Base-by-base conservation (phyloP, 1,284 basidiomycete genomes). In the Heterobasidion parviporum region DNA sequence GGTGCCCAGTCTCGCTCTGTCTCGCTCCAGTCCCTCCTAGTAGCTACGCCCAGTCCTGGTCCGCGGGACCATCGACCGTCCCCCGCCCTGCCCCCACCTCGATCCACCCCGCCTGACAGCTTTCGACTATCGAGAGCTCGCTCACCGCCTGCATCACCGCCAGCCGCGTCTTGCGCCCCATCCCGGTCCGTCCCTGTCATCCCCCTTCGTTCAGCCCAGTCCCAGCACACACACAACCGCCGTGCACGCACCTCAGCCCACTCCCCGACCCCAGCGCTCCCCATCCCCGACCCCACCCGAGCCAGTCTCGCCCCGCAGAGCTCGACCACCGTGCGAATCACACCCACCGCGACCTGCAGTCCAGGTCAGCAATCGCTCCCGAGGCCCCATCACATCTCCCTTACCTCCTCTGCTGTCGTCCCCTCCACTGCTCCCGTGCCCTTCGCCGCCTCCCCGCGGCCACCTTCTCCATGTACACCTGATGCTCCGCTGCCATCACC, bases 71-170 rank as follows among this genome's bases (percentile, higher is more conserved):
- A 26, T 50, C 49, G 33, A 33, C 6, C 16, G 32, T 20, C 41
- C 44, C 45, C 38, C 38, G 38, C 38, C 3, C 46, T 43, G 55
- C 47, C 36, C 41, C 54, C 35, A 72, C 33, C 9, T 72, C 71
- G 49, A 61, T 63, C 78, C 78, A 79, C 3, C 61, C 54, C 8
- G 65, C 67, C 32, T 60, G 64, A 55, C 77, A 78, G 56, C 73
- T 73, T 57, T 78, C 73, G 20, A 78, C 64, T n/a, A 79, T 60
- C 14, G 71, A 70, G 44, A 74, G 67, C 56, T 79, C 77, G 7
- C 67, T 62, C 35, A 79, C 62, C 26, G 71, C 72, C 54, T 75
- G 64, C 56, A 62, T 59, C 33, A 76, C 60, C 5, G 72, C 76
- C 47, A 68, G 58, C 10, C 70, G 70, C 49, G 74, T 78, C 56